phyloP scores from a whole-genome alignment of 2,329 filamentous ascomycete genomes.

The Colletotrichum caudatum region DNA sequence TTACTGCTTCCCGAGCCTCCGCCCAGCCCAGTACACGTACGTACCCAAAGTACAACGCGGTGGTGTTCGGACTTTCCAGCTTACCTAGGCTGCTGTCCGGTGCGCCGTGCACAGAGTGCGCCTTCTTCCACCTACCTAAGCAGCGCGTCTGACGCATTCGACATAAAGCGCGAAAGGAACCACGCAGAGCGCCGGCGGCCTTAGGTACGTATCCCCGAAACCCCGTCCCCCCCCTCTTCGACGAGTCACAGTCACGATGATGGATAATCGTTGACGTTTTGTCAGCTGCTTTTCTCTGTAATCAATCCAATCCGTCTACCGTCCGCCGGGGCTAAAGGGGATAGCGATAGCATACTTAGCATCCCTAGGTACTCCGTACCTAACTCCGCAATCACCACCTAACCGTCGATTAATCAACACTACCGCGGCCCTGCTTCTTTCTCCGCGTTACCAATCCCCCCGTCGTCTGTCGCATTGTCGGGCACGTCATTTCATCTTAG shows the following conservation, averaged over 20 bases:
- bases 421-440: conserved; percentile 5
- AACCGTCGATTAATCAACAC: conserved; percentile 15
- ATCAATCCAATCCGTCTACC: conserved; percentile 27
- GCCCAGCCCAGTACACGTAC: conserved; percentile 2
- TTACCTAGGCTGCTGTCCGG: conserved; percentile 29
- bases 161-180: conserved; percentile 8
- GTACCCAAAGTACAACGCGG: neutral
- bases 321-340: conserved; percentile 22
- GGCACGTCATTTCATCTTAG: conserved; percentile 22
- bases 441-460: conserved; percentile 10
- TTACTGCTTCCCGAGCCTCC: conserved; percentile 37
- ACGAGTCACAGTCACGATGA: conserved; percentile 4
- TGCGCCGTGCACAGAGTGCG: neutral
- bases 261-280: conserved; percentile 33
- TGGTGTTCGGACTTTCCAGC: conserved; percentile 40
- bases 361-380: neutral
- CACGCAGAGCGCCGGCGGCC: too few relatives aligned
- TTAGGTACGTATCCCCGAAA: conserved; percentile 25
- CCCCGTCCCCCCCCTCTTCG: neutral
- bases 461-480: neutral
- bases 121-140: neutral
- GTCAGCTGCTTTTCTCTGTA: conserved; percentile 37
- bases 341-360: neutral
- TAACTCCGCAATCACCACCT: conserved; percentile 38
- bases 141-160: conserved; percentile 37